Conservation (phyloP, 352 stramenopile species). For the Nothophytophthora sp. region DNA sequence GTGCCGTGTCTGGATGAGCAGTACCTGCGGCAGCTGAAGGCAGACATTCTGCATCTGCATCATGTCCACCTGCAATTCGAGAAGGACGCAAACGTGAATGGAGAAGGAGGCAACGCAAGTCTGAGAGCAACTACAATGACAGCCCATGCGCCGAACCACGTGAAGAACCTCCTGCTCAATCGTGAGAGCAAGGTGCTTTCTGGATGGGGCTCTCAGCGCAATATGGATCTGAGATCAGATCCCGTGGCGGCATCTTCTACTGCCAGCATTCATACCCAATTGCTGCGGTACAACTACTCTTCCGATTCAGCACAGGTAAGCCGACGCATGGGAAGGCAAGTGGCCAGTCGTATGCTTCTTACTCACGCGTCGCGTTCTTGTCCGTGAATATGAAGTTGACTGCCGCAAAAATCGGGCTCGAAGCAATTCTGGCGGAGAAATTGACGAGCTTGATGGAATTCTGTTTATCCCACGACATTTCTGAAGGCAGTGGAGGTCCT, state of each 20-base stretch:
- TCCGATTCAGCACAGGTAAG: conserved; percentile 42
- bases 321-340: no score
- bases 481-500: not conserved
- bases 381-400: conserved; percentile 19
- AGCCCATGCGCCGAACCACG: conserved; percentile 34
- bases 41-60: conserved; percentile 48
- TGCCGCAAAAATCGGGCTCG: conserved; percentile 34
- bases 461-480: conserved; percentile 8
- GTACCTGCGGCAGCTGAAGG: conserved; percentile 63
- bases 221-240: conserved; percentile 2
- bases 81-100: conserved; percentile 4
- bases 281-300: conserved; percentile 54
- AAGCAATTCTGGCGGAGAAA: conserved; percentile 25
- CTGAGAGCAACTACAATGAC: not conserved
- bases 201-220: conserved; percentile 12
- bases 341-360: not conserved
- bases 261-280: conserved; percentile 22
- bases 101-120: conserved; percentile 4
- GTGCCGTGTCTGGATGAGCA: conserved; percentile 25
- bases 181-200: conserved; percentile 31
- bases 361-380: not conserved
- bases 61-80: conserved; percentile 20
- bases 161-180: conserved; percentile 68
- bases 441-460: conserved; percentile 33
- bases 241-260: not conserved